Evolutionary conservation across 106 monocot species (phyloP).

Genomic region (Apostasia ramifera): DNA sequence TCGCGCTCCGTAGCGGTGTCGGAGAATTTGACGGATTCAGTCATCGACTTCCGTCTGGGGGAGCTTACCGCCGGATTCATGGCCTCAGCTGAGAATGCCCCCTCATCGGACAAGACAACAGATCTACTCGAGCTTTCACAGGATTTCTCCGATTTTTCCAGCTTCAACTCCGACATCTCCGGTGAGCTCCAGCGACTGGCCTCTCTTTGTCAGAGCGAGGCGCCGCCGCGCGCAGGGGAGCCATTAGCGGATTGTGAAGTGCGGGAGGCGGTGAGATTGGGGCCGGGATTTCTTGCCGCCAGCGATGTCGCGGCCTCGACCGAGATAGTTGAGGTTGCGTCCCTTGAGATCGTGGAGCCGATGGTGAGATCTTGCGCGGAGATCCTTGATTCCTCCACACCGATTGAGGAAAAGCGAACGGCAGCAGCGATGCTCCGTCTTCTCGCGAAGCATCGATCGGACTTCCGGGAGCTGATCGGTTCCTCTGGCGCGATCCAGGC

Average conservation of each 20-base stretch:
- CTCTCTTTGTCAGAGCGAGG: background rate
- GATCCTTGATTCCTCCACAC: slow-evolving; percentile 6
- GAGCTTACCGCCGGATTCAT: slow-evolving; percentile 29
- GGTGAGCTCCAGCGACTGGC: slow-evolving; percentile 38
- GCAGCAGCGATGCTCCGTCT: slow-evolving; percentile 37
- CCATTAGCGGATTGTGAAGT: background rate
- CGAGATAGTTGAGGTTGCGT: background rate
- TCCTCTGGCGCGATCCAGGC: slow-evolving; percentile 37
- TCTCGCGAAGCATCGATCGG: slow-evolving; percentile 55
- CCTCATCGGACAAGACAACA: background rate
- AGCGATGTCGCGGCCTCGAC: background rate
- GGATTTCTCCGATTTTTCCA: slow-evolving; percentile 46
- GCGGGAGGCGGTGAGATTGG: background rate
- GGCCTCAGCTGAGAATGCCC: background rate
- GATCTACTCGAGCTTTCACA: slow-evolving; percentile 40
- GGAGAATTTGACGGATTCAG: slow-evolving; percentile 55
- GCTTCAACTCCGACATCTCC: slow-evolving; percentile 58
- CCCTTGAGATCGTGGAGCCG: slow-evolving; percentile 28
- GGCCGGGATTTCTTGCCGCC: background rate
- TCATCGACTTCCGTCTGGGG: slow-evolving; percentile 54
- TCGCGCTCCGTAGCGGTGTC: slow-evolving; percentile 9
- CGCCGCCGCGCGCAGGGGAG: background rate
- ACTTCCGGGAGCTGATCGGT: slow-evolving; percentile 47
- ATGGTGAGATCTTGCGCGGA: slow-evolving; percentile 34
- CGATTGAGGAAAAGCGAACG: slow-evolving; percentile 23